Evolutionary conservation across 768 basidiomycete species (phyloP).

Genomic region (Pholiota molesta): DNA sequence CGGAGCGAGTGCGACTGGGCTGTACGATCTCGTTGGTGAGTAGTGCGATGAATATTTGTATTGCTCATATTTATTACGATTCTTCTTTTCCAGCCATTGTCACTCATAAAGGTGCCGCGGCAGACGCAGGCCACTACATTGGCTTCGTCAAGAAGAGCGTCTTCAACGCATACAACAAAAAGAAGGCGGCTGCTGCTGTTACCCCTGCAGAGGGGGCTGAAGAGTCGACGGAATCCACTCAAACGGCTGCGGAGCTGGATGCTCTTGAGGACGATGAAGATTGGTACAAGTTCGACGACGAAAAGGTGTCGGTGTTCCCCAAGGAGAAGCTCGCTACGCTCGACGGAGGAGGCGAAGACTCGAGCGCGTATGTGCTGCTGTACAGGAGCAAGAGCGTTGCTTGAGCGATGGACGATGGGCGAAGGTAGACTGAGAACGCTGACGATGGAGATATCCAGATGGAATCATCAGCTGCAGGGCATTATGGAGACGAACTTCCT

Average conservation of each 20-base stretch:
- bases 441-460: background rate
- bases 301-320: constrained; percentile 87
- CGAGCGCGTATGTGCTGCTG: constrained; percentile 85
- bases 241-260: constrained; percentile 39
- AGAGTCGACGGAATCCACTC: constrained; percentile 10
- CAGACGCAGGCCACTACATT: constrained; percentile 96
- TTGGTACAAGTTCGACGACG: constrained; percentile 98
- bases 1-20: constrained; percentile 74
- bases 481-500: background rate
- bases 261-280: constrained; percentile 67
- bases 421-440: too few species aligned
- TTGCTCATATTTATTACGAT: background rate
- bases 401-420: background rate
- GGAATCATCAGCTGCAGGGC: too few species aligned
- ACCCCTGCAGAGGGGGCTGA: background rate
- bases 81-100: constrained; percentile 69
- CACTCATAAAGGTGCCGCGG: constrained; percentile 95
- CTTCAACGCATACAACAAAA: constrained; percentile 48
- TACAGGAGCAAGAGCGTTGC: constrained; percentile 64
- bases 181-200: background rate
- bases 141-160: constrained; percentile 84
- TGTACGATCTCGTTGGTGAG: constrained; percentile 93
- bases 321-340: constrained; percentile 82
- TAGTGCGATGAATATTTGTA: constrained; percentile 15
- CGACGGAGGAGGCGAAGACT: constrained; percentile 93